These are phyloP conservation scores for Canna indica DNA, from an alignment of 176 grass and related monocot genomes.

Conservation along the genomic window DNA sequence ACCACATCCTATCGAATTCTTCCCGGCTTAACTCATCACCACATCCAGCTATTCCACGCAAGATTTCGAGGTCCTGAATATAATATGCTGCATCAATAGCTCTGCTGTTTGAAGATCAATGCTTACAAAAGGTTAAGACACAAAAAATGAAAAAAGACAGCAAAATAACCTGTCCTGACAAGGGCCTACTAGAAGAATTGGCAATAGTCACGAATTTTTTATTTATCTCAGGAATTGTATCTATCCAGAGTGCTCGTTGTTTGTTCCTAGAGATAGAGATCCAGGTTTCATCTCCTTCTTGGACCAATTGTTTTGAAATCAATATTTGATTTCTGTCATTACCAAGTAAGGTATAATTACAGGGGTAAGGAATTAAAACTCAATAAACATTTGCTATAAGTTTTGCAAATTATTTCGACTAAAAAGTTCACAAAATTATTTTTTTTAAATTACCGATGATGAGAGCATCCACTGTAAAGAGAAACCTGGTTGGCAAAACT, in stretches of 20 bases:
- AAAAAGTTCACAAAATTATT: slow-evolving; percentile 11
- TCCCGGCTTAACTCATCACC: slow-evolving; percentile 53
- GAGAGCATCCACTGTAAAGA: slow-evolving; percentile 81
- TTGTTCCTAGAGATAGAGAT: slow-evolving; percentile 60
- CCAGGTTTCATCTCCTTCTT: slow-evolving; percentile 62
- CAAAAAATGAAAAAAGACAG: slow-evolving; percentile 15
- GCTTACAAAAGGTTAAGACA: background rate
- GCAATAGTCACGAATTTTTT: slow-evolving; percentile 56
- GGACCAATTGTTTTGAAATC: slow-evolving; percentile 59
- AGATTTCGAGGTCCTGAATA: slow-evolving; percentile 70
- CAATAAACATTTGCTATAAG: background rate
- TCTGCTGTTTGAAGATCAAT: background rate
- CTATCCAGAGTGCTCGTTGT: slow-evolving; percentile 66
- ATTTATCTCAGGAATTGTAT: slow-evolving; percentile 53
- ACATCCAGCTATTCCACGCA: slow-evolving; percentile 59
- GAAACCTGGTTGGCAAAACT: slow-evolving; percentile 61
- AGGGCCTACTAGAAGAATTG: slow-evolving; percentile 45
- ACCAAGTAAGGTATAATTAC: background rate
- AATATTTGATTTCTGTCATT: slow-evolving; percentile 72
- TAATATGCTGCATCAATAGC: background rate
- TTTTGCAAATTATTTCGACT: background rate
- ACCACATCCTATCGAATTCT: slow-evolving; percentile 81
- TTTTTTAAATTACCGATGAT: slow-evolving; percentile 50
- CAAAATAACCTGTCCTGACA: slow-evolving; percentile 58
- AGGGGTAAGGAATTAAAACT: background rate